These are phyloP conservation scores for Ormosia semicastrata DNA, from an alignment of 306 rosid genomes.

Conservation along the genomic window DNA sequence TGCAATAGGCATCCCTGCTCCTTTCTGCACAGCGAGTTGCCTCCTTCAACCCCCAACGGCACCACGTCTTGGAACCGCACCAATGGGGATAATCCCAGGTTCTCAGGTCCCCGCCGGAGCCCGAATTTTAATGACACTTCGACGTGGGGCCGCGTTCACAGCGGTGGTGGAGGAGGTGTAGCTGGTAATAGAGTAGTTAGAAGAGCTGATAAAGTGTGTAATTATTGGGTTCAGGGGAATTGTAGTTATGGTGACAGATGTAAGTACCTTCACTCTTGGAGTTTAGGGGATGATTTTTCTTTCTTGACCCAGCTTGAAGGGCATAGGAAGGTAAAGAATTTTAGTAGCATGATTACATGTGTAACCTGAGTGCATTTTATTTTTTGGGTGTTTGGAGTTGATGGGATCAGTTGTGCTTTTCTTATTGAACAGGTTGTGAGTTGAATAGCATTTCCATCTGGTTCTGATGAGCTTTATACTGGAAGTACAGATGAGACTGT, in stretches of 20 bases:
- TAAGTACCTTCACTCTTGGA: constrained; percentile 84
- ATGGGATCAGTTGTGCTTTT: constrained; percentile 19
- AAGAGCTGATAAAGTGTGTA: constrained; percentile 71
- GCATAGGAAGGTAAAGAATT: constrained; percentile 63
- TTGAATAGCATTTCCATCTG: constrained; percentile 88
- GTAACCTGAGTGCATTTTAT: too few species aligned
- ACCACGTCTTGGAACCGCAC: constrained; percentile 54
- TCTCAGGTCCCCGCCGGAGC: constrained; percentile 55
- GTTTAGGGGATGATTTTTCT: constrained; percentile 76
- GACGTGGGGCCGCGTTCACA: constrained; percentile 49
- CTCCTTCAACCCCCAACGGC: constrained; percentile 48
- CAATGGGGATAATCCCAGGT: constrained; percentile 46
- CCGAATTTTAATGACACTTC: constrained; percentile 31
- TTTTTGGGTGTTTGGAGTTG: constrained; percentile 8
- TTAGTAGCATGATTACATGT: background rate
- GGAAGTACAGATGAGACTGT: constrained; percentile 90
- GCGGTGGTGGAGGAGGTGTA: constrained; percentile 27
- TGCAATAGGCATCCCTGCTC: constrained; percentile 80
- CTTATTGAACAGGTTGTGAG: constrained; percentile 66
- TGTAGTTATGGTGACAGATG: constrained; percentile 80
- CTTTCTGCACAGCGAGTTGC: constrained; percentile 67
- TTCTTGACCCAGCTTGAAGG: constrained; percentile 85
- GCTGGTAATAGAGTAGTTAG: constrained; percentile 43
- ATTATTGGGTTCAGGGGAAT: constrained; percentile 75
- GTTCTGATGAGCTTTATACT: constrained; percentile 88